These are phyloP conservation scores for Zygosaccharomyces pseudorouxii DNA, from an alignment of 805 yeast genomes.

Conservation along the genomic window DNA sequence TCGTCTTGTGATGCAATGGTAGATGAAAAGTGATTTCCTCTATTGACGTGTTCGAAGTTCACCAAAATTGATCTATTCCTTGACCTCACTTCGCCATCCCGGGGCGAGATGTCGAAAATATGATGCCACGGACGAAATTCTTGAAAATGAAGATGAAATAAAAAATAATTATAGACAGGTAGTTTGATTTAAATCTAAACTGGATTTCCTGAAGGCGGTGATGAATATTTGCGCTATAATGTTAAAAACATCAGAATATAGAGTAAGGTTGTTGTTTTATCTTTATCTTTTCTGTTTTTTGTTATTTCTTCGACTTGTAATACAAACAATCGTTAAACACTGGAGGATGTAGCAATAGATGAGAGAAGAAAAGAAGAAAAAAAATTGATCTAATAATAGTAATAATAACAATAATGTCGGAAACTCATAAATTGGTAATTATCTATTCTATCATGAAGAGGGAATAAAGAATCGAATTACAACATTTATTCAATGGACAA, in stretches of 20 bases:
- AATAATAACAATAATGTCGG: background rate
- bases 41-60: background rate
- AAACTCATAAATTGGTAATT: background rate
- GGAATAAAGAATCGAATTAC: slow-evolving; percentile 1
- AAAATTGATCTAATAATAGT: background rate
- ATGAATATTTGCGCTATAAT: slow-evolving; percentile 3
- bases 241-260: background rate
- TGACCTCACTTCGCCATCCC: background rate
- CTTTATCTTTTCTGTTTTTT: background rate
- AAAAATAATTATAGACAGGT: slow-evolving; percentile 2
- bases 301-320: background rate
- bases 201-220: background rate
- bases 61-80: background rate
- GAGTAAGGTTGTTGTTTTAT: background rate
- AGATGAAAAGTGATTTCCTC: no score
- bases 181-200: background rate
- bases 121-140: background rate
- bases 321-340: background rate
- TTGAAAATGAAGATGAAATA: background rate
- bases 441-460: background rate
- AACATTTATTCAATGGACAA: slow-evolving; percentile 51
- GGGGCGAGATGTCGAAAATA: background rate
- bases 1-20: background rate
- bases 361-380: no score
- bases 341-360: background rate